Base-by-base conservation (phyloP, 768 basidiomycete species). In the Lactarius vividus region DNA sequence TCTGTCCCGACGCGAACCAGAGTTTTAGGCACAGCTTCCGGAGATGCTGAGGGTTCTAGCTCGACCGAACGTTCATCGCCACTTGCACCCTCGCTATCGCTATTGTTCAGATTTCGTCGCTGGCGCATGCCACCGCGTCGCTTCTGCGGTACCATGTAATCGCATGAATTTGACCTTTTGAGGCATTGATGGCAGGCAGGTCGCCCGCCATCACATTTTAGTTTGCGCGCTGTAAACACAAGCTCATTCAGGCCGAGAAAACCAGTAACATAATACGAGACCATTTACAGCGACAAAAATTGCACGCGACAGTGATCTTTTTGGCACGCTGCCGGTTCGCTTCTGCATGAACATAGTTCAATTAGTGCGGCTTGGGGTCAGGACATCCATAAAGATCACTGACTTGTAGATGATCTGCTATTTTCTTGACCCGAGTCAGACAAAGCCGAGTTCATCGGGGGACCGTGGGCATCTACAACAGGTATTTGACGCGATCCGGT, bases 271-370 rank as follows among this genome's bases (percentile, higher is more conserved):
- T 60, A 31, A 49, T 44, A 26, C 72, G 61, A 64, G 61, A 62
- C 49, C 54, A 83, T 90, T 78, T 75, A 92, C 92, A 92, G 68
- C 92, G 88, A 79, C 92, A 94, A 75, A 94, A 94, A 76, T 94
- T 92, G 79, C 92, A 94, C 44, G 92, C 92, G 54, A 93, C 91
- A 26, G 88, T 91, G 61, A 93, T 93, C 77, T 94, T 92, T 81
- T 92, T 92, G 61, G 87, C 84, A 64, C 89, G 83, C 70, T 84
- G 84, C 70, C 88, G 88, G 68, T 81, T 81, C 39, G 85, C 83
- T 74, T 82, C 86, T 86, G 70, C 62, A 65, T 44, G 63, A 66
- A 60, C 9, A 29, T n/a, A 66, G 67, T 64, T 40, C 67, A 62
- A 65, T 72, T 39, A 70, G 65, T 69, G 70, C 70, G 63, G 63